These are phyloP conservation scores for Phytophthora uliginosa DNA, from an alignment of 352 stramenopile genomes.

Conservation along the genomic window DNA sequence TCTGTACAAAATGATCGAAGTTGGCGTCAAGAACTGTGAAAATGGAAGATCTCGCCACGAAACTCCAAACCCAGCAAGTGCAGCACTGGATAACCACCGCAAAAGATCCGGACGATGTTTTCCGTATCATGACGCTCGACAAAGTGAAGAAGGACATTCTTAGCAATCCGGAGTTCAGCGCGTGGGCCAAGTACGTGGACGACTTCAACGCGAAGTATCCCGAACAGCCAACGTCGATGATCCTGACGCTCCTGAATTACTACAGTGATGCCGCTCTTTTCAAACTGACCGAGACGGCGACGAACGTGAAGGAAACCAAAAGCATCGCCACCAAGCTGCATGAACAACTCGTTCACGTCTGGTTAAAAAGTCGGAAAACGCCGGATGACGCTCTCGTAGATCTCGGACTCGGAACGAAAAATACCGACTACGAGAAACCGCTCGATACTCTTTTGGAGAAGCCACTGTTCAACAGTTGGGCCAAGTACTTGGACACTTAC, in stretches of 20 bases:
- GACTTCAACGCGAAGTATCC: not conserved
- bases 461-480: not conserved
- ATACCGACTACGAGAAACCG: not conserved
- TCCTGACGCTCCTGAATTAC: not conserved
- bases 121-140: not conserved
- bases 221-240: not conserved
- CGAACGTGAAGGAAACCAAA: not conserved
- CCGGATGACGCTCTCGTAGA: not conserved
- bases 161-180: not conserved
- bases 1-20: constrained; percentile 3
- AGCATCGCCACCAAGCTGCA: not conserved
- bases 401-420: not conserved
- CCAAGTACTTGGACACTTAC: not conserved
- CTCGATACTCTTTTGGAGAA: not conserved
- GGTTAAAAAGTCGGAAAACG: not conserved
- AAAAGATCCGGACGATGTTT: not conserved
- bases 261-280: not conserved
- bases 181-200: not conserved
- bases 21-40: not conserved
- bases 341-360: not conserved
- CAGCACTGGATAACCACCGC: not conserved
- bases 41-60: not conserved
- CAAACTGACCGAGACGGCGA: not conserved
- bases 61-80: not conserved
- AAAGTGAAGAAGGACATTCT: not conserved